Base-by-base conservation (phyloP, 1,284 basidiomycete species). In the Acaromyces ingoldii region DNA sequence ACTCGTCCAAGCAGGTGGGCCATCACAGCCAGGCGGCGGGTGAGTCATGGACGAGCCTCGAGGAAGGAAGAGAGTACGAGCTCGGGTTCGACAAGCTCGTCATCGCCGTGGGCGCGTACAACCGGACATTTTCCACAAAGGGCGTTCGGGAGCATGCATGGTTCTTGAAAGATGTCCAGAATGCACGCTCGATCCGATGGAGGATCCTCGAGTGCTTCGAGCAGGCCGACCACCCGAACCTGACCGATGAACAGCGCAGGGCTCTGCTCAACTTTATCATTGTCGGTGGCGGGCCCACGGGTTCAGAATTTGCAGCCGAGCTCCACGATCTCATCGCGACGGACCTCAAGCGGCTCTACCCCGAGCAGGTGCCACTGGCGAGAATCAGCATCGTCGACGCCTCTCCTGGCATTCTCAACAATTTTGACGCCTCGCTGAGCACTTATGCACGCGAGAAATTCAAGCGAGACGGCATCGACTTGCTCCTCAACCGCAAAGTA, bases 191-290 rank as follows among this genome's bases (percentile, higher is more conserved):
- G 1, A 92, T 92, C 62, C 81, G 89, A 22, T 79, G 81, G 13
- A 80, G 86, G 1, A 83, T 92, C 29, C 77, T 89, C 10, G 85
- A 85, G 74, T 87, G 86, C 83, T 57, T 91, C 57, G 88, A 91
- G 66, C 84, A 87, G 67, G 88, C 89, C 1, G 84, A 83, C 52
- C 83, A 86, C 62, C 87, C 88, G 0, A 80, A 78, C 1, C 72
- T 53, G 21, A 57, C 43, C 39, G 63, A 63, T 25, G 42, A 49
- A 3, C 41, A 64, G 37, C 6, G 64, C 0, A 10, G 29, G 3
- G 19, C 45, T 2, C 24, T 64, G n/a, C 31, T 67, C 5, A 37
- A 24, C n/a, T 64, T 63, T 36, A 48, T 67, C 22, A 55, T 67
- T 3, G 64, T 67, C 0, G 64, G 64, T 5, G 65, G 65, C 24